Conservation (phyloP, 352 stramenopile species). For the Globisporangium cylindrosporum region DNA sequence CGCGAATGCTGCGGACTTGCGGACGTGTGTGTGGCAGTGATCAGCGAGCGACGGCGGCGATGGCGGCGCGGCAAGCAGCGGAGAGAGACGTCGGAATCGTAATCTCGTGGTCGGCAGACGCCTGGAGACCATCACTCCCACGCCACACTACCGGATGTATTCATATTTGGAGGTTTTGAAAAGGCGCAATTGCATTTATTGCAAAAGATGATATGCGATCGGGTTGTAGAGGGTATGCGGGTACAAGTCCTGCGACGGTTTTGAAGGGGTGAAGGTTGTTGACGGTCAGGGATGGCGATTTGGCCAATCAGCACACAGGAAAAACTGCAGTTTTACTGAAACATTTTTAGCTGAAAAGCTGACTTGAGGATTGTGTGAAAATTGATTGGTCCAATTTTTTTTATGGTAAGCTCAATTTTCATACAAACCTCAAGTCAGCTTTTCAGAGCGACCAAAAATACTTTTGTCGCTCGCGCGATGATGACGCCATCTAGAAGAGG, state of each 20-base stretch:
- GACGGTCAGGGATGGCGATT: not conserved
- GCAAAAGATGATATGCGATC: not conserved
- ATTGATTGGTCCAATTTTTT: no score
- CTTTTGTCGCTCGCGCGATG: no score
- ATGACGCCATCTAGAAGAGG: no score
- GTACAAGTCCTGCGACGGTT: not conserved
- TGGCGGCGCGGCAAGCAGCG: not conserved
- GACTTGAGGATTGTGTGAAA: no score
- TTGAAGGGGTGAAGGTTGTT: not conserved
- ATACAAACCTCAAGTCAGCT: no score
- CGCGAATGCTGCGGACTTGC: not conserved
- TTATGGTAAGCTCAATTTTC: no score
- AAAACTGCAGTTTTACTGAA: no score
- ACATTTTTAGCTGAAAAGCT: not conserved
- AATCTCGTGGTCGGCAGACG: slow-evolving; percentile 3
- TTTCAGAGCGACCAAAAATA: no score
- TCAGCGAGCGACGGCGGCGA: not conserved
- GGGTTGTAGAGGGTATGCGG: not conserved
- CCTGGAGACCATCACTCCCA: not conserved
- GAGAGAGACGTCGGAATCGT: slow-evolving; percentile 12
- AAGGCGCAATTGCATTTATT: not conserved
- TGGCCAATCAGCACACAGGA: not conserved
- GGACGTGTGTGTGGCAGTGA: not conserved
- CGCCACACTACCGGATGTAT: not conserved
- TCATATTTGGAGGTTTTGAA: not conserved